Evolutionary conservation across 371 early-diverging fungal species (phyloP).

Genomic region (Vairimorpha apis): DNA sequence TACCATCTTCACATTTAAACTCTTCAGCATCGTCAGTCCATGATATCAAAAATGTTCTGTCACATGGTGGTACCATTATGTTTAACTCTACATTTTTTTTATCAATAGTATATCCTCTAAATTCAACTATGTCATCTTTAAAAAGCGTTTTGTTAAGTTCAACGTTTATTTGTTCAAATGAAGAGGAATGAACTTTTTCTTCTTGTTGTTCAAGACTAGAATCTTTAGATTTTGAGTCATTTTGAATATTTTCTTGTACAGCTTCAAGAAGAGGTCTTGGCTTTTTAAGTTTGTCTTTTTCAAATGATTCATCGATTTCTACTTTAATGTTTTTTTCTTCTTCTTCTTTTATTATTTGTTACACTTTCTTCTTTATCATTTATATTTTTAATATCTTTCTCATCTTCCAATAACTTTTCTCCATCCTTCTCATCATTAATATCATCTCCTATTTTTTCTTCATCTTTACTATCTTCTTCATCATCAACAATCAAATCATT

Average conservation of each 20-base stretch:
- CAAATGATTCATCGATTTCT: background rate
- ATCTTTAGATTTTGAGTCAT: slow-evolving; percentile 19
- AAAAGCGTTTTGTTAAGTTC: slow-evolving; percentile 30
- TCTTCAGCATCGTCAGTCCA: slow-evolving; percentile 40
- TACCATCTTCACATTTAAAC: background rate
- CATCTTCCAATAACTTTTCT: slow-evolving; percentile 65
- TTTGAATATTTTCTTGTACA: slow-evolving; percentile 17
- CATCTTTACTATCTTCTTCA: slow-evolving; percentile 34
- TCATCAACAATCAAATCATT: slow-evolving; percentile 12
- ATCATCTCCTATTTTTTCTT: slow-evolving; percentile 54
- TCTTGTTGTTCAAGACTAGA: slow-evolving; percentile 22
- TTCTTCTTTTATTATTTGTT: too few relatives aligned
- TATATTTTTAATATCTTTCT: slow-evolving; percentile 20
- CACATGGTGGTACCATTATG: slow-evolving; percentile 51
- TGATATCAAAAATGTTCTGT: slow-evolving; percentile 52
- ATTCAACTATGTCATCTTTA: slow-evolving; percentile 46
- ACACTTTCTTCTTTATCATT: background rate
- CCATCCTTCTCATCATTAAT: slow-evolving; percentile 64
- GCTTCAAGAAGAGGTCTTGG: slow-evolving; percentile 25
- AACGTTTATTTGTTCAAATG: slow-evolving; percentile 18
- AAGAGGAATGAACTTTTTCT: slow-evolving; percentile 28
- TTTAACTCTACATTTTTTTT: slow-evolving; percentile 49
- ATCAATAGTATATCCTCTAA: slow-evolving; percentile 43
- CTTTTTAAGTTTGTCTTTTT: background rate
- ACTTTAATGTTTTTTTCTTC: background rate